Conservation (phyloP, 148 eudicot genomes). For the Mesembryanthemum crystallinum region DNA sequence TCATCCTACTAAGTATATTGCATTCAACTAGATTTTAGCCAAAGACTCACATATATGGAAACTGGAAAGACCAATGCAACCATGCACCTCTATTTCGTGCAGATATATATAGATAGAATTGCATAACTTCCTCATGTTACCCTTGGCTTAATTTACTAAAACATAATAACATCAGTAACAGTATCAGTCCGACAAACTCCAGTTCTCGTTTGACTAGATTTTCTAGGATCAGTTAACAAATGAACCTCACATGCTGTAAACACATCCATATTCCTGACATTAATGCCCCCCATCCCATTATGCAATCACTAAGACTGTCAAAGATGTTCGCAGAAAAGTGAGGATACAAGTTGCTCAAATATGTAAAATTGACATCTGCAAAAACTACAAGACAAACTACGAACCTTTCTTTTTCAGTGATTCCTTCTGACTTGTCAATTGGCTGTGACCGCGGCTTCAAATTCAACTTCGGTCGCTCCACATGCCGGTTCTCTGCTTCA, state of each 20-base stretch:
- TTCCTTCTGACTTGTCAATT: conserved; percentile 41
- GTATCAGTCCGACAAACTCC: neutral
- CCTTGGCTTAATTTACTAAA: neutral
- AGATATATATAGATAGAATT: neutral
- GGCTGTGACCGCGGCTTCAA: conserved; percentile 75
- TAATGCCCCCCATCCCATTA: neutral
- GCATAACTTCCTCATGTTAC: neutral
- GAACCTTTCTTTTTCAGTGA: conserved; percentile 51
- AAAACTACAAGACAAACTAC: conserved; percentile 12
- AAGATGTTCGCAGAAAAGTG: neutral
- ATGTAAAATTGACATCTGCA: neutral
- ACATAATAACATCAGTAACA: neutral
- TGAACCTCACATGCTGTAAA: neutral
- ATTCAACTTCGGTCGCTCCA: conserved; percentile 76
- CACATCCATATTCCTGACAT: neutral
- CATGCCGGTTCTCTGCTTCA: conserved; percentile 41
- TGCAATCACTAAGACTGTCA: neutral
- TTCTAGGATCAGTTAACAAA: neutral
- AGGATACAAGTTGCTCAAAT: neutral
- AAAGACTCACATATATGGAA: too few relatives aligned
- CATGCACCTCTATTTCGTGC: neutral
- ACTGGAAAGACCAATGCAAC: too few relatives aligned
- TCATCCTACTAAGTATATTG: too few relatives aligned
- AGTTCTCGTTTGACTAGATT: neutral
- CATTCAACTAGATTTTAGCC: too few relatives aligned